Percentiles rank a stretch among this genome's conserved stretches.
These are phyloP conservation scores for Rhododendron molle DNA, from an alignment of 148 eudicot genomes.

Conservation along the genomic window DNA sequence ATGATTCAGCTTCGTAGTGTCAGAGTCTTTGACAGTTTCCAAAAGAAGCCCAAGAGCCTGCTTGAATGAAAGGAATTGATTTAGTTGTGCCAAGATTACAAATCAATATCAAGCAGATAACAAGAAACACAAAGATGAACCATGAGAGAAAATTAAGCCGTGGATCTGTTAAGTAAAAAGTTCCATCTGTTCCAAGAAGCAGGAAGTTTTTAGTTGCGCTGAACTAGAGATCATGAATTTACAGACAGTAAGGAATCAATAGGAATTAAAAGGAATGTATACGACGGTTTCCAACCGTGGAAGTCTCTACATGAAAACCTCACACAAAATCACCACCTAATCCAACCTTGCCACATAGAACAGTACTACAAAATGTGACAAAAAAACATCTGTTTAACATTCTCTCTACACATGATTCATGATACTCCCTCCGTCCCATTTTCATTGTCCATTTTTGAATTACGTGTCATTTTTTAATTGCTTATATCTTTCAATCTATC, in stretches of 20 bases:
- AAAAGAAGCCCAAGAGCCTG: conserved; percentile 76
- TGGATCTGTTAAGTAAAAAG: background rate
- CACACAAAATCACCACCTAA: background rate
- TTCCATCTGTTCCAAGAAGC: background rate
- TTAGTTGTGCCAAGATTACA: background rate
- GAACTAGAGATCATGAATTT: background rate
- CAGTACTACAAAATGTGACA: background rate
- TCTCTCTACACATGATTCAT: background rate
- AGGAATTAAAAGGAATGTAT: background rate
- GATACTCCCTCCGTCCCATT: background rate
- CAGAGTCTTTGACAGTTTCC: conserved; percentile 54
- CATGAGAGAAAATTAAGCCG: background rate
- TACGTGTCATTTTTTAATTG: too few species aligned
- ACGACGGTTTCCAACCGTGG: background rate
- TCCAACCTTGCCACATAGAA: background rate
- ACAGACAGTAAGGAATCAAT: background rate
- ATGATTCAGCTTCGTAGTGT: conserved; percentile 27
- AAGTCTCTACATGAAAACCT: background rate
- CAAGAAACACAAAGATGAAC: background rate
- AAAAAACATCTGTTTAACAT: background rate
- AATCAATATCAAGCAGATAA: background rate
- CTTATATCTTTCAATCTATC: too few species aligned
- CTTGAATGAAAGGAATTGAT: background rate
- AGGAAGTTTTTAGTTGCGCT: background rate
- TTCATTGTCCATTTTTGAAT: too few species aligned